These are phyloP conservation scores for Globisporangium viniferum DNA, from an alignment of 352 stramenopile species.

Conservation along the genomic window DNA sequence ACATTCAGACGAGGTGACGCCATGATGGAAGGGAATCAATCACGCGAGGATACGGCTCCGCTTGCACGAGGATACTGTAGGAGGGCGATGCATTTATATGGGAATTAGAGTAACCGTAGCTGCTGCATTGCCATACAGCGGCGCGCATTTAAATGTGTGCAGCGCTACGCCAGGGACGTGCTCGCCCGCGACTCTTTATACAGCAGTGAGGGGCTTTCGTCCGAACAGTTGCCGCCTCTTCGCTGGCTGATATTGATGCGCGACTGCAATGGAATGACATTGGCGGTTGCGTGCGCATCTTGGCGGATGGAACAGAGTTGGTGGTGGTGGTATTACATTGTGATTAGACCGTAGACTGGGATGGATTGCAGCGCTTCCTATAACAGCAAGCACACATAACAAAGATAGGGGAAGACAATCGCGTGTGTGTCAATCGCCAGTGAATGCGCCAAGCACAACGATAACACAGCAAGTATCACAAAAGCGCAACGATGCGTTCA, in stretches of 20 bases:
- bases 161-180: neutral
- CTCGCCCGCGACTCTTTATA: neutral
- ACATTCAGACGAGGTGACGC: neutral
- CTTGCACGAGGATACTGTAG: neutral
- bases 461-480: neutral
- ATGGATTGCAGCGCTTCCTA: slow-evolving; percentile 50
- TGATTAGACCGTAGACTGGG: slow-evolving; percentile 48
- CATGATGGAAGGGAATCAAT: neutral
- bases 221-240: neutral
- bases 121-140: neutral
- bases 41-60: no score
- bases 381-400: neutral
- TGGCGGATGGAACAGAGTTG: neutral
- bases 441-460: neutral
- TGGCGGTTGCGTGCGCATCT: neutral
- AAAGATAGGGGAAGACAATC: neutral
- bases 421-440: neutral
- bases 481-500: neutral
- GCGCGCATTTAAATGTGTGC: neutral
- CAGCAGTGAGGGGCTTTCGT: neutral
- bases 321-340: slow-evolving; percentile 28
- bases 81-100: no score
- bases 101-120: neutral
- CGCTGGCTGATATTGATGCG: neutral
- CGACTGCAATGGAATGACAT: neutral